Percentiles rank a stretch among this genome's conserved stretches.
phyloP scores from a whole-genome alignment of 352 stramenopile species.

The Phytophthora ohioensis region DNA sequence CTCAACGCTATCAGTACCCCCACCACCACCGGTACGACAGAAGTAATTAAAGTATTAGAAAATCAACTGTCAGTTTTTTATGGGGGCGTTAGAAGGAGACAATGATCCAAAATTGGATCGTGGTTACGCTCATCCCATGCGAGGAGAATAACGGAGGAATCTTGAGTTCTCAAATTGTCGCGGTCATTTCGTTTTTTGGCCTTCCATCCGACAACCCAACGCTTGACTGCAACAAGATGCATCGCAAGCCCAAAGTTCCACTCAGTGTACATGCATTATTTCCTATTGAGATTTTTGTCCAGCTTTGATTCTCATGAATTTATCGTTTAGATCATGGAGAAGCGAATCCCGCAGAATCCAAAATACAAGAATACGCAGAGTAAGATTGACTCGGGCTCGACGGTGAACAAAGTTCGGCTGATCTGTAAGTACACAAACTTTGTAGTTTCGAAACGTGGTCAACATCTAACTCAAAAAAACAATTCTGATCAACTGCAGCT shows the following conservation, averaged over 20 bases:
- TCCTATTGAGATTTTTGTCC: too few relatives aligned
- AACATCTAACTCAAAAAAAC: neutral
- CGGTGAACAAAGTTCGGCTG: slow-evolving; percentile 79
- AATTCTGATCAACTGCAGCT: slow-evolving; percentile 34
- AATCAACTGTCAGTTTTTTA: neutral
- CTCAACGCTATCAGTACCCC: slow-evolving; percentile 16
- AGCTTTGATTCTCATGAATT: too few relatives aligned
- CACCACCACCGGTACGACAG: neutral
- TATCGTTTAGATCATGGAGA: slow-evolving; percentile 74
- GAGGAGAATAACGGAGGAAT: neutral
- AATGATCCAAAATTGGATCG: too few relatives aligned
- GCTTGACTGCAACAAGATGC: too few relatives aligned
- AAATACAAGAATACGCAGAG: slow-evolving; percentile 84
- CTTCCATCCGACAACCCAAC: too few relatives aligned
- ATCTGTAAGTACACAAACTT: slow-evolving; percentile 56
- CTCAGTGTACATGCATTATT: too few relatives aligned
- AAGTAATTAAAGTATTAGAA: neutral
- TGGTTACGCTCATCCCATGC: neutral
- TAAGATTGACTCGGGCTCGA: slow-evolving; percentile 80
- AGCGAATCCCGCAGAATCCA: slow-evolving; percentile 76
- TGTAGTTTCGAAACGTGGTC: too few relatives aligned
- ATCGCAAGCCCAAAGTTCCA: too few relatives aligned
- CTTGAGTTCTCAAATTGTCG: too few relatives aligned
- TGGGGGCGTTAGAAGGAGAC: too few relatives aligned
- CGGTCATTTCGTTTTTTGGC: too few relatives aligned